These are phyloP conservation scores for Gamsiella multidivaricata DNA, from an alignment of 192 early-diverging fungal genomes.

Conservation along the genomic window DNA sequence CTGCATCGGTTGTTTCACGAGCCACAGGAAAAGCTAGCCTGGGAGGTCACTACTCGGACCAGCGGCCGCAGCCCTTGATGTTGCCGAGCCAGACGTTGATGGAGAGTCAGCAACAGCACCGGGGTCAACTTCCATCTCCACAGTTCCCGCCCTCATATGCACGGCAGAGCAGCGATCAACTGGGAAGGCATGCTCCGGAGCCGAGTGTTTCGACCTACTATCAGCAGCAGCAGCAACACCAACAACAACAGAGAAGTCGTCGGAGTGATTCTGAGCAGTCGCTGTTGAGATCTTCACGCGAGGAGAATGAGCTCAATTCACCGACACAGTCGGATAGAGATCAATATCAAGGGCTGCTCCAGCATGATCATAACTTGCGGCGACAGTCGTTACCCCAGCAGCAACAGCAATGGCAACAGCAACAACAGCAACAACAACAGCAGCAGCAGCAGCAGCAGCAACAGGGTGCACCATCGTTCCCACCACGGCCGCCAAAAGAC, in stretches of 20 bases:
- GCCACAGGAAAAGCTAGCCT: background rate
- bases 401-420: conserved; percentile 11
- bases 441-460: background rate
- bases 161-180: background rate
- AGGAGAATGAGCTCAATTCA: background rate
- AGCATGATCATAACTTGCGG: conserved; percentile 17
- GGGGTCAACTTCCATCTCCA: conserved; percentile 18
- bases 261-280: background rate
- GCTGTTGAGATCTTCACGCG: background rate
- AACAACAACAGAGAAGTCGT: conserved; percentile 7
- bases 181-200: conserved; percentile 3
- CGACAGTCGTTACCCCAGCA: conserved; percentile 9
- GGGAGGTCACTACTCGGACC: no score
- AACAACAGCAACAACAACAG: background rate
- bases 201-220: conserved; percentile 11
- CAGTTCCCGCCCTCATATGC: conserved; percentile 1
- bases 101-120: conserved; percentile 33
- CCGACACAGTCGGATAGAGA: background rate
- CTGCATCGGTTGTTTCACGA: background rate
- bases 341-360: conserved; percentile 7
- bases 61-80: background rate
- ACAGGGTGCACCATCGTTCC: background rate
- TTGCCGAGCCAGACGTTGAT: conserved; percentile 17
- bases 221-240: conserved; percentile 17
- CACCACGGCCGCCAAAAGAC: conserved; percentile 17